Evolutionary conservation across 2,329 filamentous ascomycete genomes (phyloP), one percentile per base, ranked within the genome.

Genomic region (Calonectria pseudoreteaudii): DNA sequence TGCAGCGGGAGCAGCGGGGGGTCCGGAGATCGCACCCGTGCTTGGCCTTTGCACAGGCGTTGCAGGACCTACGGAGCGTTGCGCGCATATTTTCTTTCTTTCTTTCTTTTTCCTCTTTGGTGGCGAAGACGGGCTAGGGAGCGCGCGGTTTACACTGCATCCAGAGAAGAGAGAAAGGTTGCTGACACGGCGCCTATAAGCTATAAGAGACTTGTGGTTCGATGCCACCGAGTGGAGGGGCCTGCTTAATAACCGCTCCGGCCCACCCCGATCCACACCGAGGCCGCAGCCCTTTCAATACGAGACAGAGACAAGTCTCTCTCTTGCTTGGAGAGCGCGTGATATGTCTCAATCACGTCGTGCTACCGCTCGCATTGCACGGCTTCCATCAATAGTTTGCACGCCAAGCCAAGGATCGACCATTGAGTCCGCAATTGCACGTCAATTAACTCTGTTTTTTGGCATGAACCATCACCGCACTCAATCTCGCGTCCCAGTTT

Each of bases 1-100:
- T 71, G 78, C 90, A 91, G 68, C 90, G 88, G 5, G 90, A 90
- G 81, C 90, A 91, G 66, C 83, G 85, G 5, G 90, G 90, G 1
- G 85, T 89, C 36, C 84, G 84, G 23, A 91, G 86, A 77, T 91
- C 89, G 80, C 90, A 91, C 72, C 88, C 86, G 74, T 88, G 86
- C 77, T 91, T 91, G 6, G 88, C 85, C 77, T 86, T 90, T 52
- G 89, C 89, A 78, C 90, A 91, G 20, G 89, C 86, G 76, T 85
- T 84, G 82, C 90, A 91, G 11, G 90, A 91, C 76, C 90, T 83
- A 53, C 90, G 88, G 70, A 91, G 88, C n/a, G 89, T 90, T 75
- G 83, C 84, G 80, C 87, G 88, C 89, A 91, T 91, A 72, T 74
- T 70, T 18, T 30, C 18, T 18, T 52, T 18, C 38, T 18, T 41